Evolutionary conservation across 2,329 filamentous ascomycete species (phyloP).

Genomic region (Nemania sp.): DNA sequence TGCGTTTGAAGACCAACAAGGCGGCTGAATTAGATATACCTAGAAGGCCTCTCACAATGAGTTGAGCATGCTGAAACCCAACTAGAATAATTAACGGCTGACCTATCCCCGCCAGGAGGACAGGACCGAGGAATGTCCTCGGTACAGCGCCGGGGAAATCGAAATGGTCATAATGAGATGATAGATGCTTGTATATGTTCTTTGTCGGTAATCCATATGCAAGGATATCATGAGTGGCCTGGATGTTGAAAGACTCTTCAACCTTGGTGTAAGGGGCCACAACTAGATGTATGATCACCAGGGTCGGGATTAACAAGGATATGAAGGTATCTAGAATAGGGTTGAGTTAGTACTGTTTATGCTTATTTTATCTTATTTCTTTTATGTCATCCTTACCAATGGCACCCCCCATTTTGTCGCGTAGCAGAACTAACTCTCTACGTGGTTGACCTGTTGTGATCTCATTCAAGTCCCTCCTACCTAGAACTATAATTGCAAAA

Average conservation of each 20-base stretch:
- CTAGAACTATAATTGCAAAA: too few species aligned
- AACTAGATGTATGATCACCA: slow-evolving; percentile 76
- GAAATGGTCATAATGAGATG: slow-evolving; percentile 84
- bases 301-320: slow-evolving; percentile 68
- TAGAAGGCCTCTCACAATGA: slow-evolving; percentile 79
- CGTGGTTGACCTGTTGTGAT: not conserved
- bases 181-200: slow-evolving; percentile 66
- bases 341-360: slow-evolving; percentile 19
- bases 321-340: slow-evolving; percentile 59
- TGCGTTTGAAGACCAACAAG: slow-evolving; percentile 73
- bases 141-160: slow-evolving; percentile 92
- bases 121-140: slow-evolving; percentile 86
- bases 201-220: slow-evolving; percentile 78
- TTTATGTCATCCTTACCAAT: slow-evolving; percentile 41
- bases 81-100: slow-evolving; percentile 72
- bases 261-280: slow-evolving; percentile 94
- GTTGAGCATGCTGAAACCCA: slow-evolving; percentile 66
- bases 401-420: slow-evolving; percentile 42
- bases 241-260: slow-evolving; percentile 98
- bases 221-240: slow-evolving; percentile 91
- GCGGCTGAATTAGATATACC: slow-evolving; percentile 80
- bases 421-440: not conserved
- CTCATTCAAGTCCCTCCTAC: not conserved
- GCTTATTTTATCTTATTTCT: slow-evolving; percentile 1
- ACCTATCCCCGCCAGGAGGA: slow-evolving; percentile 78